Base-by-base conservation (phyloP, 768 basidiomycete species). In the Hirschioporus abietinus region DNA sequence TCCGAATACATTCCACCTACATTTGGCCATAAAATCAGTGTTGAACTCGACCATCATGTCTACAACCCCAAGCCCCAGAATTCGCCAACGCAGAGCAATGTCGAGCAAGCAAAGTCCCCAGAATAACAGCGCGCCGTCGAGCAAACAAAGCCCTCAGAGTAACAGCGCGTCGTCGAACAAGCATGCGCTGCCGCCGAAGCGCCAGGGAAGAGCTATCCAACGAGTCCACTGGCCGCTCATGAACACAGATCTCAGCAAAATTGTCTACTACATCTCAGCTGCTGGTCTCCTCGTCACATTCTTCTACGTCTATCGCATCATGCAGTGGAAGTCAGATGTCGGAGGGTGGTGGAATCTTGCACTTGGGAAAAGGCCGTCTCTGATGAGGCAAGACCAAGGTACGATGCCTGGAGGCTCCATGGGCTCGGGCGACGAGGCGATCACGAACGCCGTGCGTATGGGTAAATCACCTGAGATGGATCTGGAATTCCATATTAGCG, bases 311-410 rank as follows among this genome's bases (percentile, higher is more conserved):
- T 89, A 84, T 68, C 79, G 83, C 7, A 62, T 79, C 3, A 58
- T 82, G 18, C 78, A 86, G 68, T 83, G 80, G 78, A 83, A 83
- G 71, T 74, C 78, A 0, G 81, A 85, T 12, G 84, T 82, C 12
- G 84, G 84, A 0, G 86, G 86, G 8, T 87, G 88, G 88, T 88
- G 87, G 86, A 84, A 81, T 66, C 70, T 84, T 10, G 78, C 80
- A 0, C 67, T 84, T 6, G 82, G 84, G 3, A 74, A 74, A 66
- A 73, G 71, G 76, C 80, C 1, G 76, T 72, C 58, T 60, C 68
- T 60, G 30, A 71, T 64, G 23, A 70, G 66, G 27, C 12, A 62
- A 1, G 65, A 58, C 52, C 59, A 63, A 25, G 58, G 15, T 36
- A 30, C 30, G 2, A 30, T 30, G 30, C 8, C 30, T 65, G 67